These are phyloP conservation scores for Pseudophaeomoniella oleicola DNA, from an alignment of 2,329 filamentous ascomycete species.

Conservation along the genomic window DNA sequence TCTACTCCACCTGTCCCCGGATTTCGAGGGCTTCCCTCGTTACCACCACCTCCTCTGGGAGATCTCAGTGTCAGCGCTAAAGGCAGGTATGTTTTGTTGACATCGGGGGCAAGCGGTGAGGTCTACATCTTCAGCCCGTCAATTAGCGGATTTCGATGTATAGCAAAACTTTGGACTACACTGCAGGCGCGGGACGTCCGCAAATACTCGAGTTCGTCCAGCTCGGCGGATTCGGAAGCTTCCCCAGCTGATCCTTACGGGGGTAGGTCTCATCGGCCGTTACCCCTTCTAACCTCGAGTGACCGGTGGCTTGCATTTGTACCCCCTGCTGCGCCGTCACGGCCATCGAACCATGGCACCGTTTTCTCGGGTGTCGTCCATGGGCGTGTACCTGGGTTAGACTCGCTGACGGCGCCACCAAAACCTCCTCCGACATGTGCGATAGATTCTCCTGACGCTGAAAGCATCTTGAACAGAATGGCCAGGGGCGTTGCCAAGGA, in stretches of 20 bases:
- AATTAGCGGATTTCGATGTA: slow-evolving; percentile 41
- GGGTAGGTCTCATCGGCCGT: slow-evolving; percentile 15
- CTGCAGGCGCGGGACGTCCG: slow-evolving; percentile 42
- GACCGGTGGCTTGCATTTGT: slow-evolving; percentile 32
- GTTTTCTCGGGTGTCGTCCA: slow-evolving; percentile 21
- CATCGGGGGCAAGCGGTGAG: slow-evolving; percentile 74
- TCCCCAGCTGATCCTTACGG: slow-evolving; percentile 23
- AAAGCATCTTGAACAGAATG: slow-evolving; percentile 31
- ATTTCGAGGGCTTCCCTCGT: slow-evolving; percentile 45
- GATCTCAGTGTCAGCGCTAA: slow-evolving; percentile 61
- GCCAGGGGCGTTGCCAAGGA: slow-evolving; percentile 35
- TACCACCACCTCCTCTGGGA: slow-evolving; percentile 55
- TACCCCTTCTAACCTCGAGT: slow-evolving; percentile 26
- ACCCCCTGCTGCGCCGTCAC: slow-evolving; percentile 23
- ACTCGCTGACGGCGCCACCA: slow-evolving; percentile 25
- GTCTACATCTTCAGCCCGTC: slow-evolving; percentile 57
- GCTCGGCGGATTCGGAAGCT: slow-evolving; percentile 27
- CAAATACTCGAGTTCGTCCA: slow-evolving; percentile 30
- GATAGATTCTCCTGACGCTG: slow-evolving; percentile 30
- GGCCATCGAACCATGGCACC: slow-evolving; percentile 24
- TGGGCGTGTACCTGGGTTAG: slow-evolving; percentile 24
- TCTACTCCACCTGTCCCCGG: slow-evolving; percentile 33
- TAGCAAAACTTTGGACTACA: slow-evolving; percentile 86
- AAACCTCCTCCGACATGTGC: slow-evolving; percentile 27
- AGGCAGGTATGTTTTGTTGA: slow-evolving; percentile 55